A percentile compares a stretch with the other conserved stretches of the same genome.
These are phyloP conservation scores for Sphaerosporella brunnea DNA, from an alignment of 495 filamentous ascomycete species.

Conservation along the genomic window DNA sequence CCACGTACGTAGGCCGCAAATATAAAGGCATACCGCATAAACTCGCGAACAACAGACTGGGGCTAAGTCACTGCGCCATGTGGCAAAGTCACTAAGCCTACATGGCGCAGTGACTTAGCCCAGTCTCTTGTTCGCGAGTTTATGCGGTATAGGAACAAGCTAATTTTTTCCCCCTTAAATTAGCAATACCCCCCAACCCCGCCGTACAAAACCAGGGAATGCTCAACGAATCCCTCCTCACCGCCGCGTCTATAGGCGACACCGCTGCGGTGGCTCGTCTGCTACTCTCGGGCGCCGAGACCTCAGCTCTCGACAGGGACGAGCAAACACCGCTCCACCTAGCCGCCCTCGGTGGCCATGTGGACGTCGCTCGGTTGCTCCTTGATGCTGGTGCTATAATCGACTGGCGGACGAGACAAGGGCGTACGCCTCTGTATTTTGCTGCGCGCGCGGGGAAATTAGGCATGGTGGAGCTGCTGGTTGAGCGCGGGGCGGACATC, in stretches of 20 bases:
- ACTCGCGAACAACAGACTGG: no score
- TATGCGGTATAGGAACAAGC: neutral
- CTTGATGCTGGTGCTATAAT: neutral
- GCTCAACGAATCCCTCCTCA: neutral
- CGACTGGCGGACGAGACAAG: neutral
- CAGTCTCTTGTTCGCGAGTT: no score
- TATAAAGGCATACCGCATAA: no score
- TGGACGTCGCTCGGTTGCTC: neutral
- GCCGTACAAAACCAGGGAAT: neutral
- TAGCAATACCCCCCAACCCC: neutral
- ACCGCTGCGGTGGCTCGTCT: neutral
- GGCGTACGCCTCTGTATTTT: neutral
- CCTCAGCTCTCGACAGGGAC: neutral
- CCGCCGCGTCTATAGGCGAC: neutral
- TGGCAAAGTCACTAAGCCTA: no score
- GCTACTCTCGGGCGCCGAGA: neutral
- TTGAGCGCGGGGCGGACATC: neutral
- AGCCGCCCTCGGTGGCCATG: neutral
- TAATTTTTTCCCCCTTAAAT: neutral
- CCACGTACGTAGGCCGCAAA: neutral
- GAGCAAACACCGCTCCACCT: neutral
- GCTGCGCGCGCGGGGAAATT: neutral
- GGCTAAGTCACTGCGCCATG: no score
- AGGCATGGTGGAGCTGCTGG: conserved; percentile 1
- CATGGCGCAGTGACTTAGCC: neutral